These are phyloP conservation scores for Naegleria fowleri DNA, from an alignment of 208 protist species.

Conservation along the genomic window DNA sequence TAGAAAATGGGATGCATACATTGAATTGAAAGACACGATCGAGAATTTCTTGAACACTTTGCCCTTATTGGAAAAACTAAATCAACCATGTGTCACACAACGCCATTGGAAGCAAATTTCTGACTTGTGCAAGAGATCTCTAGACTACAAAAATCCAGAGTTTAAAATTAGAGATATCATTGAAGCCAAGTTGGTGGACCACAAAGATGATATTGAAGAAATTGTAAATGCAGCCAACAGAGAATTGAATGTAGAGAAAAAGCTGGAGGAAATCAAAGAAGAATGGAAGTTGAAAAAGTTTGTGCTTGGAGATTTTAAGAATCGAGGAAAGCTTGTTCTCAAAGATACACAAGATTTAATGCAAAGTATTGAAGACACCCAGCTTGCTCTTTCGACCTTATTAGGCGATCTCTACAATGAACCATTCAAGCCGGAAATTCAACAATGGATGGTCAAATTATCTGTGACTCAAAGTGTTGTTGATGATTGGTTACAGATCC, in stretches of 20 bases:
- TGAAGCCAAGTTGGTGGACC: slow-evolving; percentile 48
- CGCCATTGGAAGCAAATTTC: slow-evolving; percentile 66
- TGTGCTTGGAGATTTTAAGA: slow-evolving; percentile 58
- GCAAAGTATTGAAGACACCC: slow-evolving; percentile 60
- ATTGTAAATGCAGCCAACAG: slow-evolving; percentile 62
- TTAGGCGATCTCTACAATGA: slow-evolving; percentile 56
- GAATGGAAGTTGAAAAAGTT: slow-evolving; percentile 52
- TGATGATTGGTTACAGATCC: slow-evolving; percentile 67
- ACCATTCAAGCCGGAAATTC: slow-evolving; percentile 59
- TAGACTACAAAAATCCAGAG: slow-evolving; percentile 42
- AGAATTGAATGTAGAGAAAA: slow-evolving; percentile 67
- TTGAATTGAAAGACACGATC: slow-evolving; percentile 59
- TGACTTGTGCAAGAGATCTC: slow-evolving; percentile 42
- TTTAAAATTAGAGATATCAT: slow-evolving; percentile 61
- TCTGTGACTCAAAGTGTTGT: slow-evolving; percentile 51
- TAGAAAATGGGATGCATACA: slow-evolving; percentile 83
- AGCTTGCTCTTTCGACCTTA: slow-evolving; percentile 56
- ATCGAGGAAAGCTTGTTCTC: slow-evolving; percentile 56
- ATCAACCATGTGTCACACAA: slow-evolving; percentile 50
- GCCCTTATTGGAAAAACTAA: slow-evolving; percentile 56
- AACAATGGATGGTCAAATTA: slow-evolving; percentile 54
- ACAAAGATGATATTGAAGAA: slow-evolving; percentile 57
- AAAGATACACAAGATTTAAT: slow-evolving; percentile 38
- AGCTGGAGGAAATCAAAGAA: slow-evolving; percentile 48
- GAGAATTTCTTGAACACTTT: slow-evolving; percentile 64